Percentiles rank a stretch among this genome's conserved stretches.
These are phyloP conservation scores for Rutstroemia sp. DNA, from an alignment of 2,329 filamentous ascomycete genomes.

Conservation along the genomic window DNA sequence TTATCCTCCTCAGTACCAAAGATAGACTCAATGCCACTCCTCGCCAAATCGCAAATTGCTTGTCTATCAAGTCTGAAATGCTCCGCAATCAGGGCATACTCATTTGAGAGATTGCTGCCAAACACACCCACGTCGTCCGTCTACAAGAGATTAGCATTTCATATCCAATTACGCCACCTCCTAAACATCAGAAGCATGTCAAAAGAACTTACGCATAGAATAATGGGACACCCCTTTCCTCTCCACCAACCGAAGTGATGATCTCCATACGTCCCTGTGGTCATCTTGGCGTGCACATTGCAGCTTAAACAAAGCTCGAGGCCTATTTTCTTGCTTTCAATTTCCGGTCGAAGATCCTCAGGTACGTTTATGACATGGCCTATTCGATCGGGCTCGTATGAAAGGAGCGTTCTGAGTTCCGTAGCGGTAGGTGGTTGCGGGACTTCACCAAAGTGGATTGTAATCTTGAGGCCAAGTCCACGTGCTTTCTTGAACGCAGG, in stretches of 20 bases:
- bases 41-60: conserved; percentile 48
- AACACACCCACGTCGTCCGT: conserved; percentile 83
- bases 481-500: conserved; percentile 52
- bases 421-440: conserved; percentile 44
- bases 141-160: conserved; percentile 34
- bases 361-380: conserved; percentile 75
- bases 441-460: conserved; percentile 73
- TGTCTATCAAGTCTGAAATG: conserved; percentile 53
- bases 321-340: conserved; percentile 39
- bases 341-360: conserved; percentile 38
- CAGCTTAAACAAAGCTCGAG: conserved; percentile 74
- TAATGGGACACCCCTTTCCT: conserved; percentile 51
- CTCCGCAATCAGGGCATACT: conserved; percentile 64
- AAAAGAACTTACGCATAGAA: conserved; percentile 49
- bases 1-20: conserved; percentile 61
- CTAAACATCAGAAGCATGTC: background rate
- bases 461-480: conserved; percentile 50
- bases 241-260: conserved; percentile 77
- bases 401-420: conserved; percentile 59
- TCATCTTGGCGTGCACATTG: conserved; percentile 71
- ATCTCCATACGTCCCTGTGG: conserved; percentile 52
- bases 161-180: background rate
- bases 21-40: conserved; percentile 54
- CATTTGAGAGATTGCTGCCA: conserved; percentile 66
- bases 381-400: conserved; percentile 59